Evolutionary conservation across 75 land plant genomes (phyloP), one percentile per base, ranked within the genome.

Genomic region (Selaginella tamariscina): DNA sequence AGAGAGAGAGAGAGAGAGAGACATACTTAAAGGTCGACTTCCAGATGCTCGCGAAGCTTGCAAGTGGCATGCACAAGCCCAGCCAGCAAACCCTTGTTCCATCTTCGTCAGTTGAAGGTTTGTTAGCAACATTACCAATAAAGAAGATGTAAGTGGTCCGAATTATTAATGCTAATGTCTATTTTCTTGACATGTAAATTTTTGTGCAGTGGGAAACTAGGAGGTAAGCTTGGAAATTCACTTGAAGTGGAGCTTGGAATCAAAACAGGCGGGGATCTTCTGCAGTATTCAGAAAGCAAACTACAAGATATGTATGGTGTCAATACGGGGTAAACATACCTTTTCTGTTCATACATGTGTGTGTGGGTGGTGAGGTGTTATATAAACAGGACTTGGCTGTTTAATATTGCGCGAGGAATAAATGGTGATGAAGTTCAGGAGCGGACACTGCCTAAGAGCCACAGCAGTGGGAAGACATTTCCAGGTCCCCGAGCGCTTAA

Each of bases 1-100:
- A n/a, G n/a, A n/a, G n/a, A n/a, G n/a, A n/a, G n/a, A n/a, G n/a
- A n/a, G n/a, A n/a, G n/a, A n/a, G n/a, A n/a, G n/a, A n/a, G n/a
- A n/a, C n/a, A n/a, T n/a, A n/a, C n/a, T n/a, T n/a, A n/a, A n/a
- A 27, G n/a, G 28, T 30, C 32, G 26, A 30, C 5, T 60, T 31
- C 71, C 83, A 94, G 98, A 94, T 90, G 87, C 83, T 94, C 32
- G 91, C 99, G 18, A 94, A 94, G 78, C 83, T 90, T 56, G 86
- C 96, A 56, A 94, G 99, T 84, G 84, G 74, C 26, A 94, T 94
- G 96, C 83, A 94, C 76, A 94, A 94, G 70, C 99, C 99, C 68
- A 86, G 91, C 23, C 99, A 94, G 54, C 99, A 94, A 74, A 94
- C 99, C 26, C 68, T 90, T 71, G 90, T 94, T 33, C 96, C 96